A percentile compares a stretch with the other conserved stretches of the same genome.
phyloP scores from a whole-genome alignment of 2,329 filamentous ascomycete genomes.

The Claviceps citrina region DNA sequence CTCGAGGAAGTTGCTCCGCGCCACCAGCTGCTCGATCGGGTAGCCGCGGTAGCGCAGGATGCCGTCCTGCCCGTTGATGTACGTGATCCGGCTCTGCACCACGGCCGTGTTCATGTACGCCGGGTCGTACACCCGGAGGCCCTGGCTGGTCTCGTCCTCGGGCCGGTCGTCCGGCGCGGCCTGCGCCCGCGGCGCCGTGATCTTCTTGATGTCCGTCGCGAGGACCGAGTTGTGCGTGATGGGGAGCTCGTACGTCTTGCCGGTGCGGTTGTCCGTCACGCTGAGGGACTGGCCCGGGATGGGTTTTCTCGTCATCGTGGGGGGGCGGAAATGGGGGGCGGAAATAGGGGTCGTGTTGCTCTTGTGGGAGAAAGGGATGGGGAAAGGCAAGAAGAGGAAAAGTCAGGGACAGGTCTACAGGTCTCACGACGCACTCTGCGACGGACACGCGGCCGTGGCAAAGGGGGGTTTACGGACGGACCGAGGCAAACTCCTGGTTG shows the following conservation, averaged over 20 bases:
- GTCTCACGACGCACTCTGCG: no score
- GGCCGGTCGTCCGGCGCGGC: conserved; percentile 21
- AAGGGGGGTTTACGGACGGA: no score
- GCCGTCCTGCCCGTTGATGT: conserved; percentile 36
- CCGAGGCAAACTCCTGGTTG: no score
- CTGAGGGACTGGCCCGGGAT: conserved; percentile 21
- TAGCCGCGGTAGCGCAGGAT: conserved; percentile 37
- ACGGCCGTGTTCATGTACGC: conserved; percentile 39
- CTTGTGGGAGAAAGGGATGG: no score
- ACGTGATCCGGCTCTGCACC: conserved; percentile 33
- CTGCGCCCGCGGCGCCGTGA: conserved; percentile 20
- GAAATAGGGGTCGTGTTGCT: no score
- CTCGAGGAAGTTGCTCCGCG: conserved; percentile 34
- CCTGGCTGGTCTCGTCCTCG: conserved; percentile 32
- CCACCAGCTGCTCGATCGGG: conserved; percentile 34
- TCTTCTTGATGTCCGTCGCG: conserved; percentile 36
- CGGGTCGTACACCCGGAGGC: conserved; percentile 35
- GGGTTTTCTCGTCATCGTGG: conserved; percentile 6
- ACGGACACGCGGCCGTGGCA: no score
- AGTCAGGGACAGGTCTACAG: no score
- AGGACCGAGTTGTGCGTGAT: conserved; percentile 34
- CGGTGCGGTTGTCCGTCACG: conserved; percentile 34
- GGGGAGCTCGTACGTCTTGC: conserved; percentile 31
- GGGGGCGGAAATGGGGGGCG: no score
- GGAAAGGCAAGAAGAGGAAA: no score